Conservation (phyloP, 73 alveolate species). For the Stentor coeruleus region DNA sequence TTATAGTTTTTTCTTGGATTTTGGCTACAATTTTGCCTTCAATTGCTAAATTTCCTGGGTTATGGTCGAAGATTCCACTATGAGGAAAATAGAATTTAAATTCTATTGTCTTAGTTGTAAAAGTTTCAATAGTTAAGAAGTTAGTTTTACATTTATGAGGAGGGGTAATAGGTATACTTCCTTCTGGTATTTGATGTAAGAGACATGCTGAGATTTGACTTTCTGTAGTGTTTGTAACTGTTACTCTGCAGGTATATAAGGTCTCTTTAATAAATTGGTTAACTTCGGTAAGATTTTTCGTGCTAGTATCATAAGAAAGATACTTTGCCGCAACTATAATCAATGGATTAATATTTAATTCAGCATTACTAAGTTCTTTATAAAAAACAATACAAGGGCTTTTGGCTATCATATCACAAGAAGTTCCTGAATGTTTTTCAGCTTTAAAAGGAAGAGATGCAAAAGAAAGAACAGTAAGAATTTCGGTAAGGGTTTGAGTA, state of each 20-base stretch:
- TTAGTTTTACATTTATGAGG: slow-evolving; percentile 59
- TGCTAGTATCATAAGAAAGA: slow-evolving; percentile 39
- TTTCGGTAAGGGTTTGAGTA: slow-evolving; percentile 44
- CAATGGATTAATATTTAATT: slow-evolving; percentile 57
- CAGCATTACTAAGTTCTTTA: slow-evolving; percentile 82
- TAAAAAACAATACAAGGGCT: slow-evolving; percentile 59
- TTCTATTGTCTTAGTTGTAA: slow-evolving; percentile 65
- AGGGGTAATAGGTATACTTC: slow-evolving; percentile 70
- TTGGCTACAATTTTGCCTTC: slow-evolving; percentile 71
- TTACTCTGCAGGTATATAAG: slow-evolving; percentile 77
- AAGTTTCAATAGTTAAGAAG: slow-evolving; percentile 56
- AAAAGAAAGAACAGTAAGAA: slow-evolving; percentile 62
- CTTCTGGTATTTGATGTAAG: slow-evolving; percentile 88
- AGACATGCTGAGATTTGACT: slow-evolving; percentile 55
- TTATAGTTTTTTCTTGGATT: slow-evolving; percentile 47
- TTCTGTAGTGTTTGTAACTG: slow-evolving; percentile 83
- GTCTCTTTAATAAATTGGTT: slow-evolving; percentile 26
- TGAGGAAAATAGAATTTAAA: slow-evolving; percentile 91
- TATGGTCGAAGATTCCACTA: slow-evolving; percentile 62
- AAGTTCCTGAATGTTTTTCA: slow-evolving; percentile 55
- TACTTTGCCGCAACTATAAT: slow-evolving; percentile 77
- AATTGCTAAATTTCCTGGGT: slow-evolving; percentile 77
- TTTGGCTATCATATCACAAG: slow-evolving; percentile 56
- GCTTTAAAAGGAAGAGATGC: slow-evolving; percentile 78
- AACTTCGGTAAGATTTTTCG: background rate